Evolutionary conservation across 352 stramenopile genomes (phyloP).

Genomic region (Pythium apleroticum): DNA sequence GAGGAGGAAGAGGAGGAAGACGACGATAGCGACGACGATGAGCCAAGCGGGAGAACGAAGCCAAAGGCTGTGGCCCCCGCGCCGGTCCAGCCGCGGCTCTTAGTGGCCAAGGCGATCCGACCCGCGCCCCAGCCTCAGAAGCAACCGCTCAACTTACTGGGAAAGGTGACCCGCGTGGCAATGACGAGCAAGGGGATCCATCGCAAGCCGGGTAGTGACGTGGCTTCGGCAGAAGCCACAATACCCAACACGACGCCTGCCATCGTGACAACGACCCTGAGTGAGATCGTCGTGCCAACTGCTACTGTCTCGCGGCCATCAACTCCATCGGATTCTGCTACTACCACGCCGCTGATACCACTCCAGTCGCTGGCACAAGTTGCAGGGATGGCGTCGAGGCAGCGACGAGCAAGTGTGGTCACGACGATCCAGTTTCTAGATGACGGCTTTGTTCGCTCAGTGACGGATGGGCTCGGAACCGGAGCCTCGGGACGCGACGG

Average conservation of each 20-base stretch:
- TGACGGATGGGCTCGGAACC: neutral
- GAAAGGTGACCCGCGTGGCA: conserved; percentile 9
- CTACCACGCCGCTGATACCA: neutral
- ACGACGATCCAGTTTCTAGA: conserved; percentile 25
- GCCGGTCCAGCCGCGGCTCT: neutral
- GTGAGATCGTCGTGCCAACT: conserved; percentile 1
- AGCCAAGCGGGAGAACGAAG: neutral
- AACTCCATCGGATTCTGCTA: neutral
- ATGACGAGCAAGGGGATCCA: conserved; percentile 9
- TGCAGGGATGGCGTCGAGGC: neutral
- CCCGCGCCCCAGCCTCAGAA: conserved; percentile 7
- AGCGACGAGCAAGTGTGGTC: conserved; percentile 24
- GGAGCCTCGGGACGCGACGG: neutral
- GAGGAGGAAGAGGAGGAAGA: conserved; percentile 35
- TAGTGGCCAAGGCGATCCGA: conserved; percentile 20
- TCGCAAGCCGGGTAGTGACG: neutral
- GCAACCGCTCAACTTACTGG: conserved; percentile 5
- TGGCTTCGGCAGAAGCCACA: neutral
- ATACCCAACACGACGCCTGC: neutral
- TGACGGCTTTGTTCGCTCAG: conserved; percentile 15
- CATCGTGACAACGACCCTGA: neutral
- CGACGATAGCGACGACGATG: conserved; percentile 25
- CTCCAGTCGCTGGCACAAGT: neutral
- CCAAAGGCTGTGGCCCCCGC: neutral
- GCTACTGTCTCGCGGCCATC: neutral